Evolutionary conservation across 768 basidiomycete genomes (phyloP), one percentile per base, ranked within the genome.

Genomic region (Leccinellum albellum): DNA sequence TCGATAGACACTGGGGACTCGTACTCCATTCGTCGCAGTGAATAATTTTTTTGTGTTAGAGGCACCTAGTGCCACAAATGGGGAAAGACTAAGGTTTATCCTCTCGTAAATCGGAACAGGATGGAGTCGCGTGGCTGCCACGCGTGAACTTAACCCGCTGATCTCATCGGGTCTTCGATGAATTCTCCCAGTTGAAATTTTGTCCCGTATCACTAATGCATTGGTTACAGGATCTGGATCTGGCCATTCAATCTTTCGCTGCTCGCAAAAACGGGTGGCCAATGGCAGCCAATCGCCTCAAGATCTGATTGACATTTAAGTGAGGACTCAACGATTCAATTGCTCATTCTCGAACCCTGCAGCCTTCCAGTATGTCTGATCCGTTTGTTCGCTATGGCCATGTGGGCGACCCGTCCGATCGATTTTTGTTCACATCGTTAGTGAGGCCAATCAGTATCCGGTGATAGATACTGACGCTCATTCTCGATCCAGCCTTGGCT

Each of bases 111-210:
- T 23, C 33, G 21, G 48, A 40, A 57, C 61, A 67, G 61, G 50
- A 61, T 58, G 63, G 56, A 37, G 20, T 48, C 62, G 44, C 65
- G 66, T 67, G 63, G 55, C 23, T 58, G 47, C 55, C 58, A 60
- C 64, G 56, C 60, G 64, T 37, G 29, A 23, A 12, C n/a, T 31
- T 31, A 56, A 35, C 50, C 17, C 23, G 6, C 37, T 50, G 21
- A 51, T 50, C 21, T 24, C 35, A n/a, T 15, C 13, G 8, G 6
- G 3, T 7, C 24, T 46, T 50, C 21, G 47, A 40, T 12, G 42
- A 26, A 17, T 20, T 20, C 8, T 32, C 17, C 28, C 10, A 20
- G 10, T 33, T 32, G 45, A 23, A 31, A n/a, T 47, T 49, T 13
- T 49, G 37, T 31, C 37, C 26, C 29, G 15, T 31, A 32, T 59